Conservation (phyloP, 2,329 filamentous ascomycete species). For the Pseudogymnoascus sp. region DNA sequence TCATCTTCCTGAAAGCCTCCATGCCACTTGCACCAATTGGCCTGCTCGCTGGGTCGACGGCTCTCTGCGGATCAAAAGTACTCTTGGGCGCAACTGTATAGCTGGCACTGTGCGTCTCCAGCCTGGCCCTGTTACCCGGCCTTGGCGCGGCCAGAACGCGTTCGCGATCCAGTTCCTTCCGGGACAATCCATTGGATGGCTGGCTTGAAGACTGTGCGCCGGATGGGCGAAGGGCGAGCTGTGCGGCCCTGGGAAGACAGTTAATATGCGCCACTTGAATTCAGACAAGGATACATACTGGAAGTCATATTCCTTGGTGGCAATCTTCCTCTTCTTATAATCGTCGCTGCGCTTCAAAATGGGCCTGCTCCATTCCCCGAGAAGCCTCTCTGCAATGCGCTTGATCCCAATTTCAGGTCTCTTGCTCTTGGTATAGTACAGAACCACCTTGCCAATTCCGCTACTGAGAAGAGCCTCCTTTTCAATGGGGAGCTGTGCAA, state of each 20-base stretch:
- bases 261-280: slow-evolving; percentile 12
- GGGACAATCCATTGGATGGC: slow-evolving; percentile 19
- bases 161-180: slow-evolving; percentile 43
- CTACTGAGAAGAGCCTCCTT: slow-evolving; percentile 86
- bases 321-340: slow-evolving; percentile 74
- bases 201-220: slow-evolving; percentile 26
- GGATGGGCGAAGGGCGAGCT: slow-evolving; percentile 28
- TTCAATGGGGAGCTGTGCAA: slow-evolving; percentile 75
- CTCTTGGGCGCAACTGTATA: slow-evolving; percentile 39
- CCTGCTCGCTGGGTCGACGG: slow-evolving; percentile 41
- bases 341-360: slow-evolving; percentile 91
- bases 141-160: slow-evolving; percentile 46
- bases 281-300: slow-evolving; percentile 39
- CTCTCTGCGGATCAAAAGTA: slow-evolving; percentile 48
- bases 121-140: slow-evolving; percentile 48
- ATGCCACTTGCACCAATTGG: slow-evolving; percentile 57
- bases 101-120: slow-evolving; percentile 28
- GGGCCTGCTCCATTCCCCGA: slow-evolving; percentile 91
- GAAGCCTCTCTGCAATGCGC: slow-evolving; percentile 82
- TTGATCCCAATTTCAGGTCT: slow-evolving; percentile 83
- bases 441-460: slow-evolving; percentile 89
- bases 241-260: slow-evolving; percentile 23
- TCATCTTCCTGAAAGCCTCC: slow-evolving; percentile 60
- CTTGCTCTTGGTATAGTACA: slow-evolving; percentile 96
- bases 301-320: slow-evolving; percentile 57